These are phyloP conservation scores for Sclerotinia subarctica DNA, from an alignment of 2,329 filamentous ascomycete genomes.

Conservation along the genomic window DNA sequence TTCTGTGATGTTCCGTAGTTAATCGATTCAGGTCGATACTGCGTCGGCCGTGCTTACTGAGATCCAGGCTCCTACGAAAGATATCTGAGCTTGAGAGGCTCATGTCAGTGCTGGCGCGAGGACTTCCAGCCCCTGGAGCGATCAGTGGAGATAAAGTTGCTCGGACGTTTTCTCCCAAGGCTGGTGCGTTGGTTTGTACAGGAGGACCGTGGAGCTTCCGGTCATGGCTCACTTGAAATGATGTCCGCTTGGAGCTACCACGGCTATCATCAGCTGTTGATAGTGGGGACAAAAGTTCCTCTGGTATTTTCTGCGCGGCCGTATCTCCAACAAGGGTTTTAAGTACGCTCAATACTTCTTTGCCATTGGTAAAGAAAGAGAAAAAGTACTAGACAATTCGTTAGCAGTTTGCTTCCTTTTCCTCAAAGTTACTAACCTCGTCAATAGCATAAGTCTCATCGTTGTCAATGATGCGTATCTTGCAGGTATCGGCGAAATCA, in stretches of 20 bases:
- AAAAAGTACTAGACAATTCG: slow-evolving; percentile 76
- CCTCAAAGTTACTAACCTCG: slow-evolving; percentile 56
- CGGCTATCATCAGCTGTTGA: slow-evolving; percentile 26
- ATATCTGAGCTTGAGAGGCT: slow-evolving; percentile 54
- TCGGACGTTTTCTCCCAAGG: slow-evolving; percentile 55
- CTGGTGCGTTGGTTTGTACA: slow-evolving; percentile 30
- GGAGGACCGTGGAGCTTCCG: slow-evolving; percentile 25
- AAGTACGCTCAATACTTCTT: slow-evolving; percentile 77
- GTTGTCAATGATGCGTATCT: slow-evolving; percentile 87
- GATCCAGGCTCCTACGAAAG: slow-evolving; percentile 51
- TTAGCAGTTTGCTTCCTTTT: slow-evolving; percentile 31
- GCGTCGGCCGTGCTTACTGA: slow-evolving; percentile 39
- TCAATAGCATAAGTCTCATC: slow-evolving; percentile 94
- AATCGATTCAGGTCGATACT: slow-evolving; percentile 52
- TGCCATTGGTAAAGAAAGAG: slow-evolving; percentile 84
- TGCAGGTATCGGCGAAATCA: slow-evolving; percentile 90
- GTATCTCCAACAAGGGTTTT: slow-evolving; percentile 43
- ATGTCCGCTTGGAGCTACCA: slow-evolving; percentile 31
- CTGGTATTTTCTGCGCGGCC: slow-evolving; percentile 37
- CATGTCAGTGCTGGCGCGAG: slow-evolving; percentile 54
- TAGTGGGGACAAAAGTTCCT: slow-evolving; percentile 32
- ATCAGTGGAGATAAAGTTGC: slow-evolving; percentile 56
- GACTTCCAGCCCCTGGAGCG: slow-evolving; percentile 44
- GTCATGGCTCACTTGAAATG: slow-evolving; percentile 28
- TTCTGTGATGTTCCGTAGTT: slow-evolving; percentile 50